Conservation (phyloP, 345 rosid genomes). For the Euphorbia peplus region DNA sequence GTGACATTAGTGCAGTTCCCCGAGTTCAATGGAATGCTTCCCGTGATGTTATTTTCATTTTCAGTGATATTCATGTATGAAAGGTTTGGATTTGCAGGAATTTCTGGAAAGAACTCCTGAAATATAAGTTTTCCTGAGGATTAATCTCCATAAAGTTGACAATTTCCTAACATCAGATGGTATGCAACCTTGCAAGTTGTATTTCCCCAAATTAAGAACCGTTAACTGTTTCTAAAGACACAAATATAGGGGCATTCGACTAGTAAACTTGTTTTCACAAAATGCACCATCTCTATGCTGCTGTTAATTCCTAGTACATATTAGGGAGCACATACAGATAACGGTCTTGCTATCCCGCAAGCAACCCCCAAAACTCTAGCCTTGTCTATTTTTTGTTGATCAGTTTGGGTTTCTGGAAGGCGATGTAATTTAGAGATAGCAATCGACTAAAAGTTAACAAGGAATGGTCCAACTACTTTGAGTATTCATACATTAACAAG, state of each 20-base stretch:
- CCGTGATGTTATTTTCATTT: constrained; percentile 56
- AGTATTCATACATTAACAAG: no score
- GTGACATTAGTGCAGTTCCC: constrained; percentile 49
- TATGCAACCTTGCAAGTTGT: constrained; percentile 55
- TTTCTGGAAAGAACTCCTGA: constrained; percentile 60
- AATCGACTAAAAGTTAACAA: no score
- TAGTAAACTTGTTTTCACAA: constrained; percentile 54
- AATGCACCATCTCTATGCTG: constrained; percentile 54
- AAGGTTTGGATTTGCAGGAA: constrained; percentile 45
- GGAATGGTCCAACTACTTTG: no score
- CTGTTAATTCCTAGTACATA: constrained; percentile 79
- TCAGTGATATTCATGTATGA: constrained; percentile 40
- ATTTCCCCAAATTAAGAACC: constrained; percentile 55
- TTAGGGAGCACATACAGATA: no score
- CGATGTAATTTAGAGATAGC: no score
- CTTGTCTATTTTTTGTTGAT: no score
- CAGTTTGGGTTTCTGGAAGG: no score
- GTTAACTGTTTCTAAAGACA: constrained; percentile 52
- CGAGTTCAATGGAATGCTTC: constrained; percentile 56
- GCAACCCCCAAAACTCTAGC: no score
- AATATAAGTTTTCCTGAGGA: constrained; percentile 47
- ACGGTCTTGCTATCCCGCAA: no score
- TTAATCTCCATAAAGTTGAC: constrained; percentile 62
- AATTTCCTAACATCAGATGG: constrained; percentile 53
- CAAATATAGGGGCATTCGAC: constrained; percentile 63